These are phyloP conservation scores for Ustilago tritici DNA, from an alignment of 1,284 basidiomycete species.

Conservation along the genomic window DNA sequence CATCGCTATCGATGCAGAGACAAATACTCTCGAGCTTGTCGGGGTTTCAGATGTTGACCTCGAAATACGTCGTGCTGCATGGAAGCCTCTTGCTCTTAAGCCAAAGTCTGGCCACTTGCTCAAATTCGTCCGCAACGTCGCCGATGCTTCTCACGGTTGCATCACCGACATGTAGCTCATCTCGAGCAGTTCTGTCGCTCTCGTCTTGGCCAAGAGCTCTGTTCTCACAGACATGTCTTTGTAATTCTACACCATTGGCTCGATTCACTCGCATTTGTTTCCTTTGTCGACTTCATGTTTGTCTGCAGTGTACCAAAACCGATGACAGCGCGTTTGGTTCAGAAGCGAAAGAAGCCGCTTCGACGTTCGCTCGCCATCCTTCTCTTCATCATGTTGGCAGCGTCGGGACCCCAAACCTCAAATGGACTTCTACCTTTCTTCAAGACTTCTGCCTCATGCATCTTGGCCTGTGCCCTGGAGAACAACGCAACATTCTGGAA, in stretches of 20 bases:
- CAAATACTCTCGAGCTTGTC: constrained; percentile 81
- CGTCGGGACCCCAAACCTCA: constrained; percentile 64
- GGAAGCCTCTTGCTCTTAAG: constrained; percentile 87
- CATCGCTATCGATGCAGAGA: constrained; percentile 81
- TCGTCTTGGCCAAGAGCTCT: neutral
- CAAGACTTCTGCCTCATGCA: constrained; percentile 62
- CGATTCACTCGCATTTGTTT: neutral
- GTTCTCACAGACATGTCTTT: constrained; percentile 1
- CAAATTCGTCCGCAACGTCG: constrained; percentile 67
- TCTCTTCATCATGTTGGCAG: constrained; percentile 53
- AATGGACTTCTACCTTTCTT: constrained; percentile 53
- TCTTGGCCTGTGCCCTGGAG: constrained; percentile 55
- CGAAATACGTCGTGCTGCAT: constrained; percentile 76
- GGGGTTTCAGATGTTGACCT: constrained; percentile 80
- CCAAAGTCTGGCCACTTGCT: constrained; percentile 76
- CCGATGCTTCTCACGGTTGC: constrained; percentile 83
- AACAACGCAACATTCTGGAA: constrained; percentile 66
- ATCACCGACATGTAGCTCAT: constrained; percentile 79
- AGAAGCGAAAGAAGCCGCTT: constrained; percentile 52
- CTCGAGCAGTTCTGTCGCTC: neutral
- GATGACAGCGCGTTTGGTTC: neutral
- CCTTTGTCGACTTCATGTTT: neutral
- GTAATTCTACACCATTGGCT: constrained; percentile 17
- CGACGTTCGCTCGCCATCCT: constrained; percentile 60
- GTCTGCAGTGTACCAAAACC: neutral